These are phyloP conservation scores for Graphilbum fragrans DNA, from an alignment of 2,329 filamentous ascomycete genomes.

Conservation along the genomic window DNA sequence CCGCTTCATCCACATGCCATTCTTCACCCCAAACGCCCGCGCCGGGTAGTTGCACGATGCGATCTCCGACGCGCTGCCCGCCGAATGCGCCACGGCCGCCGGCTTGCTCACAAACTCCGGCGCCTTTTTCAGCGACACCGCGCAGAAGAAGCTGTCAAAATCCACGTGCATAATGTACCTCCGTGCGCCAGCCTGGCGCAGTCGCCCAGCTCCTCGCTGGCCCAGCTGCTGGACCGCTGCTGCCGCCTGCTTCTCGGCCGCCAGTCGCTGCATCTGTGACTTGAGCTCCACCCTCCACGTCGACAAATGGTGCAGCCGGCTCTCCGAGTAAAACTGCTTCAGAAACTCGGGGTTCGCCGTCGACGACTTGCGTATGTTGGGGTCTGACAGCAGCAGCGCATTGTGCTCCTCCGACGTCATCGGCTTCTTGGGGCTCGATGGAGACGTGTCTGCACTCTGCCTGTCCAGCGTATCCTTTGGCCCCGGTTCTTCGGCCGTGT, in stretches of 20 bases:
- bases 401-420: conserved; percentile 92
- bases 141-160: conserved; percentile 97
- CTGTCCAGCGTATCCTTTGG: no score
- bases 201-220: background rate
- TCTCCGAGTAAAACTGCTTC: conserved; percentile 90
- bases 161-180: conserved; percentile 91
- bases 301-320: conserved; percentile 84
- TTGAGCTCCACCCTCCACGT: conserved; percentile 96
- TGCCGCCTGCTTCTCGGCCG: conserved; percentile 51
- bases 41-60: conserved; percentile 96
- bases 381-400: conserved; percentile 69
- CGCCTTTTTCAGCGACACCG: conserved; percentile 68
- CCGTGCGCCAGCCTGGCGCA: conserved; percentile 42
- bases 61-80: conserved; percentile 80
- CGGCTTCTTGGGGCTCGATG: background rate
- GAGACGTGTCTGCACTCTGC: background rate
- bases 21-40: conserved; percentile 75
- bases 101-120: conserved; percentile 51
- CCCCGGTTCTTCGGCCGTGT: no score
- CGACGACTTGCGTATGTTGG: conserved; percentile 75
- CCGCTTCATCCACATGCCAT: conserved; percentile 99
- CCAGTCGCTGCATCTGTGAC: conserved; percentile 69
- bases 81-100: conserved; percentile 77
- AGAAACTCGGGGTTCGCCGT: conserved; percentile 89
- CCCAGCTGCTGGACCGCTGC: background rate